These are phyloP conservation scores for Tolypocladium endophyticum DNA, from an alignment of 2,329 filamentous ascomycete species.

Conservation along the genomic window DNA sequence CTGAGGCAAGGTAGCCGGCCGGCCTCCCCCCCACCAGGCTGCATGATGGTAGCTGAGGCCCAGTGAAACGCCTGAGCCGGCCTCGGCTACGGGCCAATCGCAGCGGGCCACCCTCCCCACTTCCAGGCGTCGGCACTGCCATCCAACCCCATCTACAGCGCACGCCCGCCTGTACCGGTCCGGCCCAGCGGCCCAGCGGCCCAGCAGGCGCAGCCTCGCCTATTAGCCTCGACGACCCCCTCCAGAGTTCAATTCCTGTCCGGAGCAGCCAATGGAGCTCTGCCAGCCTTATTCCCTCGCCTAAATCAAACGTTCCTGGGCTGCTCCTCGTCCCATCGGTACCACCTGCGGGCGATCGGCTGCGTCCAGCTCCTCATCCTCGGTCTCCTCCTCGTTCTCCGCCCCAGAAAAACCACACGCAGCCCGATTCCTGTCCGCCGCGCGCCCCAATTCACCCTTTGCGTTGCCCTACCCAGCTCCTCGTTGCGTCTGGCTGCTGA, in stretches of 20 bases:
- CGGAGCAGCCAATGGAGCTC: constrained; percentile 3
- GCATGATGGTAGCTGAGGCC: not conserved
- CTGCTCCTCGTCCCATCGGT: not conserved
- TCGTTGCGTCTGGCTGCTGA: not conserved
- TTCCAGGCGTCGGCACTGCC: constrained; percentile 1
- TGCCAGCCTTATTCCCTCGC: constrained; percentile 16
- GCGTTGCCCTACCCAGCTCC: not conserved
- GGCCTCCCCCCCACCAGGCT: not conserved
- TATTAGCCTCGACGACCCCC: constrained; percentile 12
- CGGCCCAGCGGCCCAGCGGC: not conserved
- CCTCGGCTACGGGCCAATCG: constrained; percentile 18
- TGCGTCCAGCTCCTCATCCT: not conserved
- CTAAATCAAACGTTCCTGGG: constrained; percentile 4
- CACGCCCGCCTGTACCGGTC: not conserved
- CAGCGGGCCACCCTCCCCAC: constrained; percentile 6
- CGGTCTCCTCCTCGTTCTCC: not conserved
- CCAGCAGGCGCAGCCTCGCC: constrained; percentile 12
- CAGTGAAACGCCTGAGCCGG: not conserved
- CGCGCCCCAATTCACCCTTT: not conserved
- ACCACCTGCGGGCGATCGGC: not conserved
- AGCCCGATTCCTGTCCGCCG: not conserved
- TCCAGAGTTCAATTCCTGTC: constrained; percentile 9
- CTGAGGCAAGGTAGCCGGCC: not conserved
- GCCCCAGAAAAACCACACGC: not conserved
- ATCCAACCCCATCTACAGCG: not conserved